Percentiles rank a stretch among this genome's conserved stretches.
Conservation (phyloP, 805 yeast species). For the Kuraishia piskuri region DNA sequence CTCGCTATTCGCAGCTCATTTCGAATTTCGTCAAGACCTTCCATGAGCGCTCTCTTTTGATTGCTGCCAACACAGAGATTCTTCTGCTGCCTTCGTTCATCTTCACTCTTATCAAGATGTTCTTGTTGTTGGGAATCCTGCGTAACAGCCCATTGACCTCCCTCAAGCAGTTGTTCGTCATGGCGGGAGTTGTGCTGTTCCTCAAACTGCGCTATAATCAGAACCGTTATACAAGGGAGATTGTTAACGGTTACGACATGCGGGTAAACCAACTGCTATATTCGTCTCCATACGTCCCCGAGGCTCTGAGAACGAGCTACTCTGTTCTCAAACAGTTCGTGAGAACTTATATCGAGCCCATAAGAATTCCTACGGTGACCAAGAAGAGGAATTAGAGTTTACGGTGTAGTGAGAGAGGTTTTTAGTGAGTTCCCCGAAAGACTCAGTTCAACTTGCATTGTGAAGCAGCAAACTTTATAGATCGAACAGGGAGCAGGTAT, state of each 20-base stretch:
- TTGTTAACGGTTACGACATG: slow-evolving; percentile 37
- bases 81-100: slow-evolving; percentile 29
- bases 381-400: not conserved
- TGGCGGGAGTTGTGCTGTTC: slow-evolving; percentile 42
- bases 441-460: not conserved
- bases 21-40: slow-evolving; percentile 25
- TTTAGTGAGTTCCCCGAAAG: no score
- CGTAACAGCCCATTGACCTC: slow-evolving; percentile 18
- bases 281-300: slow-evolving; percentile 28
- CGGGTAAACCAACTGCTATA: slow-evolving; percentile 28
- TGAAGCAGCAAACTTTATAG: not conserved
- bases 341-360: not conserved
- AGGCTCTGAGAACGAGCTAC: slow-evolving; percentile 8
- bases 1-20: slow-evolving; percentile 18
- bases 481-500: not conserved
- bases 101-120: slow-evolving; percentile 32
- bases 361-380: not conserved
- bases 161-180: slow-evolving; percentile 26
- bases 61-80: slow-evolving; percentile 41
- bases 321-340: not conserved
- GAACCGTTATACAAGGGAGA: slow-evolving; percentile 42
- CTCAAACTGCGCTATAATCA: slow-evolving; percentile 53
- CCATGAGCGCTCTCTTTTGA: slow-evolving; percentile 32
- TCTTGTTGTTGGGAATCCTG: slow-evolving; percentile 26
- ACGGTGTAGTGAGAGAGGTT: no score